Base-by-base conservation (phyloP, 208 protist species). In the Acanthamoeba triangularis region DNA sequence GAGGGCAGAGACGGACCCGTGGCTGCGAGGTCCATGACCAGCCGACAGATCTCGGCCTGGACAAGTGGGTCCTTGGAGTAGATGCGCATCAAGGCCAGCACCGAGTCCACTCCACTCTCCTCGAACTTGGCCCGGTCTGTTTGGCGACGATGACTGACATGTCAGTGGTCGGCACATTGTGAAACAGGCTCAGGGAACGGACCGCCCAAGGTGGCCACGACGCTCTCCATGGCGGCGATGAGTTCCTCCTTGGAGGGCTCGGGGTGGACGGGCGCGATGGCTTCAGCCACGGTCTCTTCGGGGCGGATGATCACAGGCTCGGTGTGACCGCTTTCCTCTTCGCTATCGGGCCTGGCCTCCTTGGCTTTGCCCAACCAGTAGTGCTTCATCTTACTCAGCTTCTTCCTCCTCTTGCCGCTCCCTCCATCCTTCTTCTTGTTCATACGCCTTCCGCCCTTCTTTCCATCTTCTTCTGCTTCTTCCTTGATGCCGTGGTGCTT, bases 21-120 rank as follows among this genome's bases (percentile, higher is more conserved):
- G n/a, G 20, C 80, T 0, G 80, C 80, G 8, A 88, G 25, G 8
- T 88, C 80, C 80, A 88, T 88, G 14, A 88, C 49, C 1, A 88
- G 30, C 6, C 80, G 80, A 41, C 80, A 88, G 23, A 88, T 88
- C 80, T 88, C 80, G 10, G 80, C 52, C 47, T 88, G 80, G 3
- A 88, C 80, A 0, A 44, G 18, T 0, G 80, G 13, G 80, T 88
- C 80, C 33, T 63, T 88, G 80, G 41, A 88, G 52, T 88, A 88
- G 49, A 54, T 18, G 3, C 52, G 6, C 80, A 88, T 88, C 7
- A 88, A 28, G 16, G 20, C 7, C 11, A 88, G 80, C 25, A 88
- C 52, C 18, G 49, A 61, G 18, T 88, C 80, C 23, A 88, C 80
- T 2, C 80, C 80, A 25, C 52, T n/a, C 49, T 88, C 49, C 52